Conservation (phyloP, 1,284 basidiomycete genomes). For the Microbotryomycetes sp. region DNA sequence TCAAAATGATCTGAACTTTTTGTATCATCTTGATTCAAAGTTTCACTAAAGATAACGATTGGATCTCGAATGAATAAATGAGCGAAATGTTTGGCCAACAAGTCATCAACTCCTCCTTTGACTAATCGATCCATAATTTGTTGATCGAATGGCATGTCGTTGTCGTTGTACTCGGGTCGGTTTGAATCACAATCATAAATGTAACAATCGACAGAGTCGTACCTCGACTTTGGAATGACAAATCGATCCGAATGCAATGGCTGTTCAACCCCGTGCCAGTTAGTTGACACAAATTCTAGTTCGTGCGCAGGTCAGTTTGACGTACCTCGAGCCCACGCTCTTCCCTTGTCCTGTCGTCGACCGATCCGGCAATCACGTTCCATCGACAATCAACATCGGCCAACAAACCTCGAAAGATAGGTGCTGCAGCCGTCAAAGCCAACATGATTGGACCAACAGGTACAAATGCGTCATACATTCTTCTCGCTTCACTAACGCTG, state of each 20-base stretch:
- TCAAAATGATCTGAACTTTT: conserved; percentile 93
- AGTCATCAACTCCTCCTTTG: conserved; percentile 72
- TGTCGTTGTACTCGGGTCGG: conserved; percentile 89
- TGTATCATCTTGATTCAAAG: conserved; percentile 82
- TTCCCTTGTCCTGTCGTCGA: conserved; percentile 92
- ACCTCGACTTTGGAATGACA: conserved; percentile 88
- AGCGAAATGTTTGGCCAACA: conserved; percentile 83
- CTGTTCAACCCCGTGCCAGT: conserved; percentile 44
- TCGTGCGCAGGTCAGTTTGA: conserved; percentile 1
- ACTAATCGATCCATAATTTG: conserved; percentile 63
- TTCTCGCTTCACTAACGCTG: conserved; percentile 81
- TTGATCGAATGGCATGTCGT: conserved; percentile 69
- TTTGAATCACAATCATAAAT: conserved; percentile 72
- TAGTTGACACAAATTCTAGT: neutral
- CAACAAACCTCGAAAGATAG: conserved; percentile 87
- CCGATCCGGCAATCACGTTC: conserved; percentile 95
- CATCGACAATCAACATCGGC: conserved; percentile 96
- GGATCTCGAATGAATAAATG: conserved; percentile 98
- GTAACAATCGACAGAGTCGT: conserved; percentile 92
- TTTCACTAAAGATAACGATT: conserved; percentile 90
- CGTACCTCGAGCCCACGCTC: conserved; percentile 78
- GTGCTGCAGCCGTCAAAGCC: conserved; percentile 88
- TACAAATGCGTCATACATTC: conserved; percentile 89
- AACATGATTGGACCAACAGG: conserved; percentile 93
- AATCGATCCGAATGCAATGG: conserved; percentile 68